These are phyloP conservation scores for Triticum dicoccoides DNA, from an alignment of 176 grass and related monocot genomes.

Conservation along the genomic window DNA sequence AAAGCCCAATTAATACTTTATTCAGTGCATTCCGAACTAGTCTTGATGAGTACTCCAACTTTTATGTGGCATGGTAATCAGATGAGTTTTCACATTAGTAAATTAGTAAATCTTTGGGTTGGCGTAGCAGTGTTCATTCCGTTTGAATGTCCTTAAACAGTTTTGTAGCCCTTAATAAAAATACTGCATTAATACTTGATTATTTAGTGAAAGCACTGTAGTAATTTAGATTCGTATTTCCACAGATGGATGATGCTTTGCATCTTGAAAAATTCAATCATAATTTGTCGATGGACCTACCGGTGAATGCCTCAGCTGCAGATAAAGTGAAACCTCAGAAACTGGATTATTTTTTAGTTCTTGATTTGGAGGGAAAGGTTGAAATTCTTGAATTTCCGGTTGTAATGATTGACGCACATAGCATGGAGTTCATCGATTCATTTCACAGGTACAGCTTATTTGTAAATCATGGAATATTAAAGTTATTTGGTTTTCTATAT, in stretches of 20 bases:
- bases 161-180: neutral
- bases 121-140: neutral
- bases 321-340: conserved; percentile 66
- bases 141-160: neutral
- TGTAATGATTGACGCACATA: conserved; percentile 79
- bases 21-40: neutral
- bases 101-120: neutral
- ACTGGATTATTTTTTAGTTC: conserved; percentile 81
- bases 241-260: conserved; percentile 66
- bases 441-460: conserved; percentile 77
- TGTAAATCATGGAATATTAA: conserved; percentile 16
- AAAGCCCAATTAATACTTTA: neutral
- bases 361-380: conserved; percentile 94
- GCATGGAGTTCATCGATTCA: conserved; percentile 69
- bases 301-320: conserved; percentile 32
- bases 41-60: neutral
- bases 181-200: neutral
- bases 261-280: conserved; percentile 87
- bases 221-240: conserved; percentile 23
- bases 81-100: neutral
- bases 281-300: conserved; percentile 61
- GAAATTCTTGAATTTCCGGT: conserved; percentile 96
- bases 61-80: conserved; percentile 4
- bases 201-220: neutral
- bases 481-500: neutral